Evolutionary conservation across 2,329 filamentous ascomycete species (phyloP).

Genomic region (Arthrobotrys megalospora): DNA sequence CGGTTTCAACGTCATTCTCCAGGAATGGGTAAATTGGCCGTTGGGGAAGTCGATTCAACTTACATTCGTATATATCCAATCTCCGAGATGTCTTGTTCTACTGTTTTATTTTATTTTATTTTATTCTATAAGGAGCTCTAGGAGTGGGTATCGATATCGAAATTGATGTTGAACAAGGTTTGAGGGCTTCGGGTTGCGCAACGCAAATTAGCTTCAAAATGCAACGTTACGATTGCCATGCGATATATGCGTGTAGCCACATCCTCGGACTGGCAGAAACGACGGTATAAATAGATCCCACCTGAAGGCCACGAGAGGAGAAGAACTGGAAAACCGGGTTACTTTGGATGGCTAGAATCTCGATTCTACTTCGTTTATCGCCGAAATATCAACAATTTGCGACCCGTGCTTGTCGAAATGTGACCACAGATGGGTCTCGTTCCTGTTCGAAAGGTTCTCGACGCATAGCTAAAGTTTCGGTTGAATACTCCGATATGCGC

Average conservation of each 20-base stretch:
- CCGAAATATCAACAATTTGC: not conserved
- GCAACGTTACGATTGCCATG: slow-evolving; percentile 21
- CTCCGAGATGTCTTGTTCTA: not conserved
- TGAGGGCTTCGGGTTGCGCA: slow-evolving; percentile 23
- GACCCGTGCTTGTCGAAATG: not conserved
- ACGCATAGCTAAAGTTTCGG: not conserved
- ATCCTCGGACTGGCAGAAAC: not conserved
- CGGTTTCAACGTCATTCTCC: not conserved
- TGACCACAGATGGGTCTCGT: not conserved
- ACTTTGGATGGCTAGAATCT: not conserved
- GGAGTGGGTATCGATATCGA: not conserved
- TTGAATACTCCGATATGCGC: not conserved
- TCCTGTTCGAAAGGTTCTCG: not conserved
- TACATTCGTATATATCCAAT: slow-evolving; percentile 8
- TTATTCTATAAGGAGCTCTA: no score
- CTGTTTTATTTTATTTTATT: not conserved
- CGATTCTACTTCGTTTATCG: not conserved
- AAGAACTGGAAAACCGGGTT: not conserved
- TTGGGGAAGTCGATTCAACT: not conserved
- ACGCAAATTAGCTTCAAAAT: slow-evolving; percentile 37
- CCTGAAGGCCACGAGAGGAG: slow-evolving; percentile 11
- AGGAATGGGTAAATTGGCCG: slow-evolving; percentile 17
- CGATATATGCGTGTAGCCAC: not conserved
- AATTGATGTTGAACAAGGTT: slow-evolving; percentile 5
- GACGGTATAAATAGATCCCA: slow-evolving; percentile 32